Percentiles rank a stretch among this genome's conserved stretches.
phyloP scores from a whole-genome alignment of 805 yeast species.

The Cyberlindnera lachancei region DNA sequence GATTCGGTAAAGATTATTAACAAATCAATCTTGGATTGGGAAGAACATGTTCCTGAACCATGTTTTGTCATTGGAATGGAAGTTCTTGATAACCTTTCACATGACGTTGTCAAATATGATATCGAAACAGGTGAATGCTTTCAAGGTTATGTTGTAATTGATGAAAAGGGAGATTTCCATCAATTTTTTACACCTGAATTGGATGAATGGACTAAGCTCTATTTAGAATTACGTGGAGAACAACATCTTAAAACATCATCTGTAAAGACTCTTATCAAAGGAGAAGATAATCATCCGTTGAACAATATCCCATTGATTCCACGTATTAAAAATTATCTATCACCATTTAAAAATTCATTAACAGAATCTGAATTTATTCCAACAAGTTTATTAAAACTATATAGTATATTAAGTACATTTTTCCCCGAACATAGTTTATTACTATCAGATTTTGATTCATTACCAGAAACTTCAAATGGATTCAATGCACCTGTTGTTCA shows the following conservation, averaged over 20 bases:
- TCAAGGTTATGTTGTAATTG: slow-evolving; percentile 73
- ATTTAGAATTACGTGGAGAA: slow-evolving; percentile 35
- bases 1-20: slow-evolving; percentile 58
- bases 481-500: slow-evolving; percentile 75
- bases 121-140: slow-evolving; percentile 55
- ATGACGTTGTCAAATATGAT: slow-evolving; percentile 75
- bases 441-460: slow-evolving; percentile 53
- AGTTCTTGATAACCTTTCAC: slow-evolving; percentile 79
- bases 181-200: slow-evolving; percentile 63
- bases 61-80: slow-evolving; percentile 76
- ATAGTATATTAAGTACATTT: slow-evolving; percentile 49
- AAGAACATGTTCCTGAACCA: slow-evolving; percentile 47
- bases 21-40: slow-evolving; percentile 74
- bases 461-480: slow-evolving; percentile 41
- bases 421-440: slow-evolving; percentile 76
- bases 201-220: slow-evolving; percentile 48
- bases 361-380: slow-evolving; percentile 73
- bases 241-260: not conserved
- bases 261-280: not conserved
- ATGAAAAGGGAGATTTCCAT: slow-evolving; percentile 64
- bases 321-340: slow-evolving; percentile 40
- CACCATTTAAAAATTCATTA: slow-evolving; percentile 62
- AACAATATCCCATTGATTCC: slow-evolving; percentile 36
- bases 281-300: slow-evolving; percentile 43
- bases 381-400: slow-evolving; percentile 60